A percentile compares a stretch with the other conserved stretches of the same genome.
phyloP scores from a whole-genome alignment of 169 alveolate species.

The Plasmodium knowlesi region DNA sequence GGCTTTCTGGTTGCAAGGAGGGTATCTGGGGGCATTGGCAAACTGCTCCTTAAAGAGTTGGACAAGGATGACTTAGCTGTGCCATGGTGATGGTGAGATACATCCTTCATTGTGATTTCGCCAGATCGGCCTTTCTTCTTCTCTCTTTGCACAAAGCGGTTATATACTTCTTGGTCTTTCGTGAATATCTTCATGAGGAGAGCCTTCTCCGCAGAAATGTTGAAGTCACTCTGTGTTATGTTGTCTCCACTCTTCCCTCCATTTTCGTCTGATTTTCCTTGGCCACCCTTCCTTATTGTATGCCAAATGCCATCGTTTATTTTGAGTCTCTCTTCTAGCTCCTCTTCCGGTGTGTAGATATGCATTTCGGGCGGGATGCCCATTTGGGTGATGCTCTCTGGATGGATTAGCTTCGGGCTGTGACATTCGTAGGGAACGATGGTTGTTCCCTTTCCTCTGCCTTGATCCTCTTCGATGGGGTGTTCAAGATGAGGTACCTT shows the following conservation, averaged over 20 bases:
- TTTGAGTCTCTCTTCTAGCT: conserved; percentile 33
- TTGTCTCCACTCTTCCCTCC: not conserved
- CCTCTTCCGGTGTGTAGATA: conserved; percentile 25
- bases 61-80: not conserved
- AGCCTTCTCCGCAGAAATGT: not conserved
- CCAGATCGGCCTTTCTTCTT: conserved; percentile 86
- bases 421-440: not conserved
- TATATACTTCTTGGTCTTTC: conserved; percentile 28
- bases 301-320: conserved; percentile 2
- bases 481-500: not conserved
- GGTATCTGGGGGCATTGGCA: not conserved
- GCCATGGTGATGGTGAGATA: not conserved
- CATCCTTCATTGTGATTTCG: conserved; percentile 87
- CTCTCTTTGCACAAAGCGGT: conserved; percentile 81
- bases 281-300: not conserved
- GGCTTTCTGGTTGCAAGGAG: conserved; percentile 87
- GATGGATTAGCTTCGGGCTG: not conserved
- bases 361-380: not conserved
- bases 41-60: not conserved
- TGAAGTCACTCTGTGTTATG: not conserved
- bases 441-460: not conserved
- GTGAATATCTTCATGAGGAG: conserved; percentile 10
- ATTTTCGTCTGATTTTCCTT: not conserved
- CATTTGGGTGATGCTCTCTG: not conserved
- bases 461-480: not conserved